Evolutionary conservation across 768 basidiomycete genomes (phyloP).

Genomic region (Lentinula guzmanii): DNA sequence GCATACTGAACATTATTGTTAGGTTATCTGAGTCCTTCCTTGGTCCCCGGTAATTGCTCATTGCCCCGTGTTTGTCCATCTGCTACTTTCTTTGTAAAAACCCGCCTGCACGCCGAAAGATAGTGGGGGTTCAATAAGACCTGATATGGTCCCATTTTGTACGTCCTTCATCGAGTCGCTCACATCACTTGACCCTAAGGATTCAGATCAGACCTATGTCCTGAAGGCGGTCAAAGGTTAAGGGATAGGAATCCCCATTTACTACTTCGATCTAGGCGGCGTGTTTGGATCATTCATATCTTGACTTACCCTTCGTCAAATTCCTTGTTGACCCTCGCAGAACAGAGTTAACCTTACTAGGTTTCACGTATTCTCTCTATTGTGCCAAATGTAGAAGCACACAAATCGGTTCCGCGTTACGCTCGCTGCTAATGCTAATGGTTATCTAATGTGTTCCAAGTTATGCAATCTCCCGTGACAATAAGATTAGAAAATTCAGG

Average conservation of each 20-base stretch:
- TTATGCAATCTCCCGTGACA: too few relatives aligned
- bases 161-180: constrained; percentile 8
- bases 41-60: constrained; percentile 30
- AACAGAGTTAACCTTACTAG: constrained; percentile 17
- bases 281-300: neutral
- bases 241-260: constrained; percentile 32
- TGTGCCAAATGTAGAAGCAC: constrained; percentile 31
- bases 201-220: constrained; percentile 43
- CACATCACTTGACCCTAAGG: neutral
- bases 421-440: constrained; percentile 24
- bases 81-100: neutral
- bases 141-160: constrained; percentile 29
- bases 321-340: neutral
- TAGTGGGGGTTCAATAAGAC: constrained; percentile 17
- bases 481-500: too few relatives aligned
- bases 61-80: neutral
- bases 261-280: constrained; percentile 30
- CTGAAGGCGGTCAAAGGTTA: constrained; percentile 43
- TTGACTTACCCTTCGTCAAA: neutral
- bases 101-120: too few relatives aligned
- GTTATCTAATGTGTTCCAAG: too few relatives aligned
- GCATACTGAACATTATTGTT: neutral
- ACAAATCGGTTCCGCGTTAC: constrained; percentile 34
- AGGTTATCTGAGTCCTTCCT: constrained; percentile 24
- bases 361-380: constrained; percentile 36